Base-by-base conservation (phyloP, 805 yeast species). In the Saccharomycopsis sp. region DNA sequence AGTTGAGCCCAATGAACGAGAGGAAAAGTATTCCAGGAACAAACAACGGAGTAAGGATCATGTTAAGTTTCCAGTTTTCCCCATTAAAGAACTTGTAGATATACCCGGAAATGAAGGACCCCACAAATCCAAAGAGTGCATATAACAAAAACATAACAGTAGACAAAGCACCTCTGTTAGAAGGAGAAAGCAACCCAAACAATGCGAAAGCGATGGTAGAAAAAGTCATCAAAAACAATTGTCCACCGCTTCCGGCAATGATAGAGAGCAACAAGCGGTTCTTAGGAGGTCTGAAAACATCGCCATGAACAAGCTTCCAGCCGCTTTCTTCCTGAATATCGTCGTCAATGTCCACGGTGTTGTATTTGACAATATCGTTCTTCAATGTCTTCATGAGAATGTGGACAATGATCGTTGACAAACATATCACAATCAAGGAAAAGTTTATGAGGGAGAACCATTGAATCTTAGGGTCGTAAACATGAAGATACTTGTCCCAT, bases 251-350 rank as follows among this genome's bases (percentile, higher is more conserved):
- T 51, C 99, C 99, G 53, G 91, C 81, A 21, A 91, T 71, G 7
- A 91, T 83, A 1, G 97, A 87, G 60, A 91, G 77, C 3, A 88
- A 59, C 80, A 91, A 78, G 57, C 87, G 77, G 63, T 80, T 75
- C 54, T 76, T 69, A 50, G 98, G 98, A 7, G 91, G 74, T 71
- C 98, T 82, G 75, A 92, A 92, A 34, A 92, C 91, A 70, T 92
- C 98, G 61, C 97, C 98, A 66, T 91, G 95, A 46, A 91, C 85
- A 63, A 94, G 79, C 70, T 94, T 94, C 99, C 99, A 94, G 46
- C 99, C 99, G 68, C 91, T 80, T 70, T 94, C 98, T 67, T 91
- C 97, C 62, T 89, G 84, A 55, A 90, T 81, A 51, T 75, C 79
- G 52, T 75, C 79, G 68, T 88, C 94, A 65, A 92, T 78, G 68